phyloP scores from a whole-genome alignment of 371 early-diverging fungal genomes.

The Mucor indicus region DNA sequence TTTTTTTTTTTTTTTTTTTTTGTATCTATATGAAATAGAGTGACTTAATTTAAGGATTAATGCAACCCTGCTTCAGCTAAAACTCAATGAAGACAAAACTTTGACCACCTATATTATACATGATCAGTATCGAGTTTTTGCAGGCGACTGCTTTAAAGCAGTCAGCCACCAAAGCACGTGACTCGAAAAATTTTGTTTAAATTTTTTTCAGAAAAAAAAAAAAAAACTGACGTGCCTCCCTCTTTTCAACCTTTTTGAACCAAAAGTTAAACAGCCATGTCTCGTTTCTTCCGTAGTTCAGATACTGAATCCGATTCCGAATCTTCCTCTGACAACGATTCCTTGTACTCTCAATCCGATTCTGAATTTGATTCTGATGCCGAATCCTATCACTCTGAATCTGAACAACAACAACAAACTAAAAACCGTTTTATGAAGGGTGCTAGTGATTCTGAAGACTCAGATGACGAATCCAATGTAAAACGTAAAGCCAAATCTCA shows the following conservation, averaged over 20 bases:
- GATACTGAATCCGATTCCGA: conserved; percentile 57
- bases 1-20: too few species aligned
- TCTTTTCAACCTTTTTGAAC: conserved; percentile 1
- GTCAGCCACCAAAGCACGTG: conserved; percentile 17
- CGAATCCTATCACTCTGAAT: conserved; percentile 35
- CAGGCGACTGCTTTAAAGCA: too few species aligned
- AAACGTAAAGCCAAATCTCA: conserved; percentile 78
- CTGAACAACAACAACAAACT: conserved; percentile 26
- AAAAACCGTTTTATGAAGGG: conserved; percentile 47
- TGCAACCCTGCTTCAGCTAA: too few species aligned
- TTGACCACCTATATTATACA: too few species aligned
- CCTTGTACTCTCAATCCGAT: conserved; percentile 55
- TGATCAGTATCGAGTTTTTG: too few species aligned
- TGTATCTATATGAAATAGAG: too few species aligned
- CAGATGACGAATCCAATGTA: conserved; percentile 67
- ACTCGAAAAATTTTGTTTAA: conserved; percentile 13
- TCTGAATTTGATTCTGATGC: conserved; percentile 47
- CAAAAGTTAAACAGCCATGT: conserved; percentile 26
- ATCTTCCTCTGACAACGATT: conserved; percentile 55
- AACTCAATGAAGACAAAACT: too few species aligned
- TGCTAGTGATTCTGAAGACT: conserved; percentile 52
- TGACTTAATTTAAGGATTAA: too few species aligned
- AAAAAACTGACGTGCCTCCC: conserved; percentile 7
- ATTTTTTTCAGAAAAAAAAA: conserved; percentile 6
- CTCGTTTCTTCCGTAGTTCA: conserved; percentile 63